These are phyloP conservation scores for Eucalyptus sp. DNA, from an alignment of 345 rosid genomes.

Conservation along the genomic window DNA sequence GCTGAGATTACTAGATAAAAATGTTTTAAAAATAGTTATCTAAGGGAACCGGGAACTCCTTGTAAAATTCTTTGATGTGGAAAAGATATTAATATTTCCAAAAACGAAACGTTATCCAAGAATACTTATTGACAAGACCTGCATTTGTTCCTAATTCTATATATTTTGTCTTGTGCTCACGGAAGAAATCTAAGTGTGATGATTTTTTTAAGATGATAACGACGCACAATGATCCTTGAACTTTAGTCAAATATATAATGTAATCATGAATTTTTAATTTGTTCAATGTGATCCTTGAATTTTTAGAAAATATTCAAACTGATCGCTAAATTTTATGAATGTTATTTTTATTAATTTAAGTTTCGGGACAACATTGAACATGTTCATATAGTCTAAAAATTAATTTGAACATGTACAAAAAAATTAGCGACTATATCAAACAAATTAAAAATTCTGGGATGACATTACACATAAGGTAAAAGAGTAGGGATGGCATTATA, in stretches of 20 bases:
- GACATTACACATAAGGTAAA: background rate
- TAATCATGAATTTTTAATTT: too few species aligned
- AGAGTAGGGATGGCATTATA: background rate
- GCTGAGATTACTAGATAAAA: background rate
- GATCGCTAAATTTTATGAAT: background rate
- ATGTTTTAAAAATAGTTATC: background rate
- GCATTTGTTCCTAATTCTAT: background rate
- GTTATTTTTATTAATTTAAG: too few species aligned
- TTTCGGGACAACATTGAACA: background rate
- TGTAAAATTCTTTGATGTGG: background rate
- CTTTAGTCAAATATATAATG: background rate
- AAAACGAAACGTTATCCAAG: too few species aligned
- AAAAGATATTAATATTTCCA: background rate
- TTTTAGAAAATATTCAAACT: too few species aligned
- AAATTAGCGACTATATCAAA: rapidly evolving
- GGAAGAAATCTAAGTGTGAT: background rate
- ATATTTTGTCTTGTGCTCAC: background rate
- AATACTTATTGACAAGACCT: background rate
- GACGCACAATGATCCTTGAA: background rate
- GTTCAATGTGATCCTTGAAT: background rate
- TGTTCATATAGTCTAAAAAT: too few species aligned
- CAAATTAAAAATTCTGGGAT: rapidly evolving
- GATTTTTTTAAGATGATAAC: background rate
- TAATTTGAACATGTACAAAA: too few species aligned
- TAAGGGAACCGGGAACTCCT: background rate